Percentiles rank a stretch among this genome's conserved stretches.
Evolutionary conservation across 75 land plant species (phyloP).

Genomic region (Selaginella tamariscina): DNA sequence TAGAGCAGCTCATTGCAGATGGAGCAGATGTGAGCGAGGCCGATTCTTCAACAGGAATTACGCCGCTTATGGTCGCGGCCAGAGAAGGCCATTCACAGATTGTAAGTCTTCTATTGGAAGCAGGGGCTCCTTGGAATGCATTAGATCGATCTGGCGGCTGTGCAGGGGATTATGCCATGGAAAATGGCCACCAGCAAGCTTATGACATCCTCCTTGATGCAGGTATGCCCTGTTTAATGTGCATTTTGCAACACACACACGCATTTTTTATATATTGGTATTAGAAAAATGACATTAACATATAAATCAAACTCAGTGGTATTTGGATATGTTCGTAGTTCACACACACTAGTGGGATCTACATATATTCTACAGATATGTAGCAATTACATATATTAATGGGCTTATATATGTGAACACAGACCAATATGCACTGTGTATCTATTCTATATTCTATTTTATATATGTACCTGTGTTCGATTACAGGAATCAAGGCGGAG

Average conservation of each 20-base stretch:
- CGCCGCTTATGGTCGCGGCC: slow-evolving; percentile 77
- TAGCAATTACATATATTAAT: too few relatives aligned
- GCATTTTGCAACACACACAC: too few relatives aligned
- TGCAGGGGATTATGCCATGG: slow-evolving; percentile 96
- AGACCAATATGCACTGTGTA: too few relatives aligned
- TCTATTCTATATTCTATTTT: too few relatives aligned
- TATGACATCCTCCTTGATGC: slow-evolving; percentile 66
- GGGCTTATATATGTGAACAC: too few relatives aligned
- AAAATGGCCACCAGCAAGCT: slow-evolving; percentile 61
- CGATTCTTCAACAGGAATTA: neutral
- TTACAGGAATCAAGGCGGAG: slow-evolving; percentile 69
- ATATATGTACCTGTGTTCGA: neutral
- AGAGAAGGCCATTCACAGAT: slow-evolving; percentile 46
- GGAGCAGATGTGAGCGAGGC: neutral
- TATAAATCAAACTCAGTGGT: too few relatives aligned
- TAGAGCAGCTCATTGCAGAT: neutral
- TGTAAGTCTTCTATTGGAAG: slow-evolving; percentile 44
- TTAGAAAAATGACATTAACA: too few relatives aligned
- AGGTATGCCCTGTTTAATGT: too few relatives aligned
- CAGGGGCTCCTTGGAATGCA: slow-evolving; percentile 94
- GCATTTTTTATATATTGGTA: too few relatives aligned
- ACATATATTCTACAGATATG: too few relatives aligned
- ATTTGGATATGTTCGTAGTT: too few relatives aligned
- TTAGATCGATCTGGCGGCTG: slow-evolving; percentile 55
- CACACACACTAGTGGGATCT: too few relatives aligned